Base-by-base conservation (phyloP, 2,329 filamentous ascomycete species). In the Kalmusia sp. region DNA sequence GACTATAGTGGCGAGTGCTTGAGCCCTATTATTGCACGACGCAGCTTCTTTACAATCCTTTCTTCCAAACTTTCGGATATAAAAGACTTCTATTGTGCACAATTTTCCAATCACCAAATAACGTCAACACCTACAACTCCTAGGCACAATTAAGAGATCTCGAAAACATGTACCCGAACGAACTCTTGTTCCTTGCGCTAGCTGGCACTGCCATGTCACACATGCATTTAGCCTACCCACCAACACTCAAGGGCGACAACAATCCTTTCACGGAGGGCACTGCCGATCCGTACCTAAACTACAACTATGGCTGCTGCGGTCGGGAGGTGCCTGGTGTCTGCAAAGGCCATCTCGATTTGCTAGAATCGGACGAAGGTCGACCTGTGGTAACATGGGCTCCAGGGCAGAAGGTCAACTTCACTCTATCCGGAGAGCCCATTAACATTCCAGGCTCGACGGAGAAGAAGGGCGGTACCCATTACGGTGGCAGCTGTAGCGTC, bases 291-390 rank as follows among this genome's bases (percentile, higher is more conserved):
- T 64, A 72, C 45, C 74, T 80, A 37, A 70, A 77, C 57, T 79
- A 73, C 51, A 77, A 78, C 1, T 79, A 77, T 54, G 75, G 79
- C 47, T 80, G 77, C 67, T 80, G 78, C 52, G 78, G 77, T 22
- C 52, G 59, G 22, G 53, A 63, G 12, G 72, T 57, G 5, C 64
- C 65, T 31, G 75, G 71, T 22, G 68, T 74, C 33, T 80, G 79
- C 65, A 72, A 74, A 31, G 79, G 77, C 40, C 77, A 80, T 55
- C 67, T 78, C 14, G 64, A 70, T 37, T 74, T 78, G n/a, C 69
- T 80, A 11, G 75, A 74, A 37, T 78, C 74, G 1, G 71, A 76
- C 14, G 70, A 77, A 46, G 77, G 77, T 39, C 65, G 63, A n/a
- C 64, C 76, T 4, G 76, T 76, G 6, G 77, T 74, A 1, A 76